Base-by-base conservation (phyloP, 2,329 filamentous ascomycete species). In the Tolypocladium inflatum region DNA sequence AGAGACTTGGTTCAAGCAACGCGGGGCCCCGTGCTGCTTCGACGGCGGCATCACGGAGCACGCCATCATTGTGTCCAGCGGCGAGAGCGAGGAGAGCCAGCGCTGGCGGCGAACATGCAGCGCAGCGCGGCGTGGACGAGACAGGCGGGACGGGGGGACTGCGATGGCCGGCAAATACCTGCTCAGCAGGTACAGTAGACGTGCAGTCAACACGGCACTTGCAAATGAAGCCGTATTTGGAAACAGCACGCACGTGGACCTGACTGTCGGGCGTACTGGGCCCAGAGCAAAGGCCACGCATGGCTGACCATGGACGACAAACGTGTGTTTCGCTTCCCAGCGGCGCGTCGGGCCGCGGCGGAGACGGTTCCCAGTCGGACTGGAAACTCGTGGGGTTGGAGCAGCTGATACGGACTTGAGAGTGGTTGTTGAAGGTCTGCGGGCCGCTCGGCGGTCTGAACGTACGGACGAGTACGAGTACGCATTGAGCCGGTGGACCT, bases 21-120 rank as follows among this genome's bases (percentile, higher is more conserved):
- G 58, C 33, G 62, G 62, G 5, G 30, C 6, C 30, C 7, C 63
- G 1, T 39, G 39, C 26, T 69, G 68, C 58, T 63, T 67, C 37
- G 68, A 70, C 61, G 67, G 68, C 50, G 67, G 63, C 39, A 62
- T 69, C 57, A 67, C 69, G 13, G 60, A 62, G 2, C 60, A 64
- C 11, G 52, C 61, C 37, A 61, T 64, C 19, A 58, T 68, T 42
- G 38, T 65, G 26, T 58, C 63, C 43, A 65, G 64, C 55, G 68
- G 65, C 51, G 64, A 64, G 55, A 59, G 26, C 23, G 57, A 64
- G 53, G 55, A 58, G 1, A 41, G 3, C 4, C 56, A 42, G 19
- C 50, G 33, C n/a, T 59, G 30, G 23, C 54, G 10, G 3, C 50
- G 43, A 57, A 53, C 13, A 48, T 65, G 64, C 55, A 63, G 55